These are phyloP conservation scores for Tripterygium wilfordii DNA, from an alignment of 177 flowering plant species.

Conservation along the genomic window DNA sequence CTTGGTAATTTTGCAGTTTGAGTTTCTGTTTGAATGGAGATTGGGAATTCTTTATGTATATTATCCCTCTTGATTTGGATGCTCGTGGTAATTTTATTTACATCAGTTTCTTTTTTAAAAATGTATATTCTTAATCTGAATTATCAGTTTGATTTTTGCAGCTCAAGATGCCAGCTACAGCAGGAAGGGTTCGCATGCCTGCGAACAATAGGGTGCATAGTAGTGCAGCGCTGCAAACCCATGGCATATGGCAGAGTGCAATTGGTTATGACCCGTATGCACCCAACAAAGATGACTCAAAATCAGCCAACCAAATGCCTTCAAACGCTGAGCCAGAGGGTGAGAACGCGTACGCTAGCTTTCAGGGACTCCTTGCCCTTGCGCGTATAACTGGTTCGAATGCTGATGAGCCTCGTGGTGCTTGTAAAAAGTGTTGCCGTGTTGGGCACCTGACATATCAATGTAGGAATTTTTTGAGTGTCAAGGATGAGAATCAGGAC, in stretches of 20 bases:
- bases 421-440: constrained; percentile 93
- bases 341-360: constrained; percentile 87
- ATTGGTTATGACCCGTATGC: constrained; percentile 97
- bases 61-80: too few relatives aligned
- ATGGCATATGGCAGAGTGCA: constrained; percentile 99
- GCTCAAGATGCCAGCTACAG: constrained; percentile 95
- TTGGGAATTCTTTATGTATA: too few relatives aligned
- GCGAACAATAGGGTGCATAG: constrained; percentile 99
- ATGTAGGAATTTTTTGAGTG: constrained; percentile 81
- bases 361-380: constrained; percentile 84
- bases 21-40: too few relatives aligned
- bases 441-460: constrained; percentile 90
- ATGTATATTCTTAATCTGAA: too few relatives aligned
- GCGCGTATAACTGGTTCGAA: constrained; percentile 80
- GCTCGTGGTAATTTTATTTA: too few relatives aligned
- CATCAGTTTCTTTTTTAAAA: too few relatives aligned
- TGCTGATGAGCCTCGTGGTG: constrained; percentile 85
- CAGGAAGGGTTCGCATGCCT: constrained; percentile 99
- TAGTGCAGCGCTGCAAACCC: constrained; percentile 97
- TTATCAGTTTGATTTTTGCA: constrained; percentile 5
- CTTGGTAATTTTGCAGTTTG: too few relatives aligned
- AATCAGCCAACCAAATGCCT: constrained; percentile 26
- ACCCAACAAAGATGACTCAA: constrained; percentile 73
- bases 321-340: constrained; percentile 52
- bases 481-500: constrained; percentile 64